Percentiles rank a stretch among this genome's conserved stretches.
Evolutionary conservation across 768 basidiomycete genomes (phyloP).

Genomic region (Kwoniella botswanensis): DNA sequence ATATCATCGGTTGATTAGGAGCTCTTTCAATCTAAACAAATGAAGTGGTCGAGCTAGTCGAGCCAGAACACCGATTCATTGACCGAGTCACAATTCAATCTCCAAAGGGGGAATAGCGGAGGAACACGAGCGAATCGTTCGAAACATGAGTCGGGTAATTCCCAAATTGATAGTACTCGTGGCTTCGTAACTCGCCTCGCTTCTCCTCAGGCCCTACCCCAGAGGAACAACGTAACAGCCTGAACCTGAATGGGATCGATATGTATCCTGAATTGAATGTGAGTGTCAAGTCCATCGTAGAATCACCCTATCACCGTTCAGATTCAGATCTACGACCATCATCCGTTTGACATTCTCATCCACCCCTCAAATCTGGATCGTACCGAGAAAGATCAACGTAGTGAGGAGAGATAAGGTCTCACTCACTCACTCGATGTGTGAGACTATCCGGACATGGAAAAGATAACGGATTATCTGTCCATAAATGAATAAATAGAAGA

Average conservation of each 20-base stretch:
- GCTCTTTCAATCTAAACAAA: not conserved
- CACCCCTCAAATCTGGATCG: not conserved
- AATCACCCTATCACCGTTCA: not conserved
- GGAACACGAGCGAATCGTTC: not conserved
- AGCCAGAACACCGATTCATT: conserved; percentile 1
- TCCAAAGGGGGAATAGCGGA: not conserved
- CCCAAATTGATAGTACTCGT: too few species aligned
- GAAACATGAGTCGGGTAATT: not conserved
- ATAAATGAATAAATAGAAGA: not conserved
- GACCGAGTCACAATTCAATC: not conserved
- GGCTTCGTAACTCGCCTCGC: too few species aligned
- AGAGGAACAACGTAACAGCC: not conserved
- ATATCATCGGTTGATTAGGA: not conserved
- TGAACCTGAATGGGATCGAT: not conserved
- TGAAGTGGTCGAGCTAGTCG: not conserved
- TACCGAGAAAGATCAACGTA: not conserved
- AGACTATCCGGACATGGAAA: not conserved
- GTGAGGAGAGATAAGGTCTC: too few species aligned
- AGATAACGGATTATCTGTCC: not conserved
- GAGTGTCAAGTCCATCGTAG: too few species aligned
- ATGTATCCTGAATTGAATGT: not conserved
- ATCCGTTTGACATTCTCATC: not conserved
- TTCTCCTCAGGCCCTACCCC: too few species aligned
- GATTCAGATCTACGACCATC: not conserved
- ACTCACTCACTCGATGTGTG: not conserved